Conservation (phyloP, 2,329 filamentous ascomycete species). For the Fusarium setosum region DNA sequence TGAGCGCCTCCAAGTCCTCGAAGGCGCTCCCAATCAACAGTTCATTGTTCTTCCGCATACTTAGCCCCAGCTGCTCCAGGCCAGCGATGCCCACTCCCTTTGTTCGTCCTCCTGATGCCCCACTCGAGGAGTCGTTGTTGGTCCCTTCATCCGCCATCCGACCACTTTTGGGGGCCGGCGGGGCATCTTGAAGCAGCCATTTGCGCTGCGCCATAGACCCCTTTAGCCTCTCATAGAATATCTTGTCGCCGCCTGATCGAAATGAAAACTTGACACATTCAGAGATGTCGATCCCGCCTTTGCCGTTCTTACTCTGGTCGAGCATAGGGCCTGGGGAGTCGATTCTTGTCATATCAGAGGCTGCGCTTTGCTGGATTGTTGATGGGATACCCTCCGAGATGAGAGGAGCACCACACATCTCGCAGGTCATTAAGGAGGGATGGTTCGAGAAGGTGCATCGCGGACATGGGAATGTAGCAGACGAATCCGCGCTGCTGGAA, state of each 20-base stretch:
- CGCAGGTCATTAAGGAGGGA: conserved; percentile 84
- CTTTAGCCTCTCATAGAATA: conserved; percentile 90
- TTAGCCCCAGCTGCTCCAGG: conserved; percentile 85
- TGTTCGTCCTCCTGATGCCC: conserved; percentile 46
- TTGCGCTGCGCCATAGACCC: conserved; percentile 90
- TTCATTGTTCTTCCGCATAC: conserved; percentile 92
- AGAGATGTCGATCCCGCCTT: conserved; percentile 63
- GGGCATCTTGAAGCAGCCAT: conserved; percentile 92
- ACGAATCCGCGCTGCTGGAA: conserved; percentile 11
- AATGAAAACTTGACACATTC: conserved; percentile 94
- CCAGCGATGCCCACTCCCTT: conserved; percentile 91
- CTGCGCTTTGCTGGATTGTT: conserved; percentile 47
- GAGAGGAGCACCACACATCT: conserved; percentile 88
- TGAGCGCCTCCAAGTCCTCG: conserved; percentile 94
- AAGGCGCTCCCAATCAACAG: conserved; percentile 93
- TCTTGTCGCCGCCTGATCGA: conserved; percentile 86
- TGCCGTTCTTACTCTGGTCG: conserved; percentile 47
- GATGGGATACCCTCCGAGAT: conserved; percentile 62
- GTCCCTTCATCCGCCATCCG: conserved; percentile 50
- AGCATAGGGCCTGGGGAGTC: conserved; percentile 85
- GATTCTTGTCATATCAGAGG: conserved; percentile 58
- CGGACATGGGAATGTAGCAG: conserved; percentile 73
- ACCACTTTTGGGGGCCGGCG: conserved; percentile 79
- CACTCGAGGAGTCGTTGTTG: conserved; percentile 41
- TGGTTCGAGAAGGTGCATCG: conserved; percentile 96